These are phyloP conservation scores for Mortierella sp. DNA, from an alignment of 371 early-diverging fungal genomes.

Conservation along the genomic window DNA sequence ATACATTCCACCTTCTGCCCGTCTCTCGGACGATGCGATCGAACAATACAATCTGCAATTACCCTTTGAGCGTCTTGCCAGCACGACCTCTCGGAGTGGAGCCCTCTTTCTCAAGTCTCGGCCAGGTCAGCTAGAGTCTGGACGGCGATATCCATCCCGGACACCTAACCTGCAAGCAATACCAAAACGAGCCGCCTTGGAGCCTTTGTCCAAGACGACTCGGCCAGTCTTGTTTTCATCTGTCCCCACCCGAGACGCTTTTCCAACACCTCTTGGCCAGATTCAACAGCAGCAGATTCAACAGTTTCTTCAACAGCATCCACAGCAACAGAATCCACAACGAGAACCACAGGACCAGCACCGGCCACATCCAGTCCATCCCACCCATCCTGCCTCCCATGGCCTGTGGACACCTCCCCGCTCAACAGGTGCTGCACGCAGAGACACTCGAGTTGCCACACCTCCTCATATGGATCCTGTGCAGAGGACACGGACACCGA, in stretches of 20 bases:
- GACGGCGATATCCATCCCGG: conserved; percentile 30
- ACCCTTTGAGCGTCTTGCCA: conserved; percentile 20
- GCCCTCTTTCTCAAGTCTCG: too few relatives aligned
- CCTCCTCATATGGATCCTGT: too few relatives aligned
- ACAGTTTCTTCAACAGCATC: background rate
- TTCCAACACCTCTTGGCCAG: background rate
- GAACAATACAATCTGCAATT: conserved; percentile 14
- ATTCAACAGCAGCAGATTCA: background rate
- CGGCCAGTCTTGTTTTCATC: background rate
- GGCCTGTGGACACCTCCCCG: too few relatives aligned
- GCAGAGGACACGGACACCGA: too few relatives aligned
- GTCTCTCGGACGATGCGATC: conserved; percentile 24
- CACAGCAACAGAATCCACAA: background rate
- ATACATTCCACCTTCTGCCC: conserved; percentile 11
- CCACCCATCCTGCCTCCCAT: too few relatives aligned
- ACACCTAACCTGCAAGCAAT: background rate
- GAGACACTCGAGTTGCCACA: too few relatives aligned
- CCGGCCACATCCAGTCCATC: background rate
- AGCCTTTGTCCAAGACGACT: too few relatives aligned
- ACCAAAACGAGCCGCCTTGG: background rate
- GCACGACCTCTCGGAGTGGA: background rate
- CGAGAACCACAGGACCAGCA: background rate
- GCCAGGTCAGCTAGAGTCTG: conserved; percentile 11
- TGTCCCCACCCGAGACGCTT: conserved; percentile 13
- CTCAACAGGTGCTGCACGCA: too few relatives aligned